Base-by-base conservation (phyloP, 805 yeast genomes). In the Candida ascalaphidarum region DNA sequence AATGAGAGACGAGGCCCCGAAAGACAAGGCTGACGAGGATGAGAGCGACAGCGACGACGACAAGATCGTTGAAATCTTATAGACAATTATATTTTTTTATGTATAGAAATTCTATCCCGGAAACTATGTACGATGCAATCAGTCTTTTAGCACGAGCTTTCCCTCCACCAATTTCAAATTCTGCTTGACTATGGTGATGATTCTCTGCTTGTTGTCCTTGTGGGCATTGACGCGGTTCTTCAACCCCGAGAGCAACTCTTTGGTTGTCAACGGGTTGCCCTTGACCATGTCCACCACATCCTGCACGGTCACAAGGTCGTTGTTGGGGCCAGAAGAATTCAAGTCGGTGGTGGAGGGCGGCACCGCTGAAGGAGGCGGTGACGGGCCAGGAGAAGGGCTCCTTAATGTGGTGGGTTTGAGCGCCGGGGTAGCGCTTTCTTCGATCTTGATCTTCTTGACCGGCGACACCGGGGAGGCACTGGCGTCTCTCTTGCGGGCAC, bases 1-100 rank as follows among this genome's bases (percentile, higher is more conserved):
- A 38, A 81, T 82, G 92, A 75, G 96, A 63, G 96, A 89, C 46
- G 96, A 88, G 46, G 71, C 68, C 7, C 69, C 73, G 20, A 56
- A 55, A 17, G 50, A 43, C 3, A 59, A 50, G 5, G 37, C 29
- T 5, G 55, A 42, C 5, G 46, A 30, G 7, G 66, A 57, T 22
- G 60, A 62, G 12, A 74, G 71, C 28, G 77, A 74, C 32, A 63
- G 51, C n/a, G 62, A 60, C 14, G 66, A 64, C 19, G 72, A 68
- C 30, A 58, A 64, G 37, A 65, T 76, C 24, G 66, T 65, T 5
- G 81, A 75, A 42, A 62, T 76, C 29, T 41, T 70, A 19, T 71
- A 61, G 29, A 16, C n/a, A n/a, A n/a, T n/a, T 18, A 18, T 10
- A 18, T 18, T 7, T 7, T 7, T 7, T 18, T n/a, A n/a, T n/a